Conservation (phyloP, 441 rosid species). For the Gossypium trilobum region DNA sequence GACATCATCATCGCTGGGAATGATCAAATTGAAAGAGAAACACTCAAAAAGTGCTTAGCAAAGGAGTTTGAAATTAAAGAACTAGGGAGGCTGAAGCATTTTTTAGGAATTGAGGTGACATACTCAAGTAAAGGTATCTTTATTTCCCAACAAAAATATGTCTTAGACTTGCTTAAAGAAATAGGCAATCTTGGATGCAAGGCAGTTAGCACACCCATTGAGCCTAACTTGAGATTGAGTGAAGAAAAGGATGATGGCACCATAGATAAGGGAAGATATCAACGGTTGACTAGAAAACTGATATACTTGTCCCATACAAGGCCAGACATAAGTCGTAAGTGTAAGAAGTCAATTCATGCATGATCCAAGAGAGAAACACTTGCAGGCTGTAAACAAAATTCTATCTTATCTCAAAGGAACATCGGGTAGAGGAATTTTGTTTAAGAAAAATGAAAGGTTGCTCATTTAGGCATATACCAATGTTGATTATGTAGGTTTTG, state of each 20-base stretch:
- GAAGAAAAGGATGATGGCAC: background rate
- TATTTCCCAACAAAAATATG: background rate
- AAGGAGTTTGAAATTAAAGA: background rate
- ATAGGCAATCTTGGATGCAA: background rate
- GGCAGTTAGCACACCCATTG: background rate
- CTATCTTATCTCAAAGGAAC: background rate
- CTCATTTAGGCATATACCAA: background rate
- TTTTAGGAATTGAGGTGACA: background rate
- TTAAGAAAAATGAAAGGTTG: background rate
- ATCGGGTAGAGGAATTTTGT: background rate
- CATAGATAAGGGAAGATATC: background rate
- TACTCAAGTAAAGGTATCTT: background rate
- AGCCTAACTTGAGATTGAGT: background rate
- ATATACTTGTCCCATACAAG: background rate
- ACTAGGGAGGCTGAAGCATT: background rate
- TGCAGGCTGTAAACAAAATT: background rate
- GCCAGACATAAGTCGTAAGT: background rate
- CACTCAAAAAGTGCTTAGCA: background rate
- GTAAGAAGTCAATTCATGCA: background rate
- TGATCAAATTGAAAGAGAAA: background rate
- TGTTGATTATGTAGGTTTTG: too few species aligned
- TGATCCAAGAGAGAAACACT: background rate
- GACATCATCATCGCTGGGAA: background rate
- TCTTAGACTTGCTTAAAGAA: background rate
- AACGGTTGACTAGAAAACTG: background rate